Percentiles rank a stretch among this genome's conserved stretches.
Conservation (phyloP, 768 basidiomycete genomes). For the Calocera cornea region DNA sequence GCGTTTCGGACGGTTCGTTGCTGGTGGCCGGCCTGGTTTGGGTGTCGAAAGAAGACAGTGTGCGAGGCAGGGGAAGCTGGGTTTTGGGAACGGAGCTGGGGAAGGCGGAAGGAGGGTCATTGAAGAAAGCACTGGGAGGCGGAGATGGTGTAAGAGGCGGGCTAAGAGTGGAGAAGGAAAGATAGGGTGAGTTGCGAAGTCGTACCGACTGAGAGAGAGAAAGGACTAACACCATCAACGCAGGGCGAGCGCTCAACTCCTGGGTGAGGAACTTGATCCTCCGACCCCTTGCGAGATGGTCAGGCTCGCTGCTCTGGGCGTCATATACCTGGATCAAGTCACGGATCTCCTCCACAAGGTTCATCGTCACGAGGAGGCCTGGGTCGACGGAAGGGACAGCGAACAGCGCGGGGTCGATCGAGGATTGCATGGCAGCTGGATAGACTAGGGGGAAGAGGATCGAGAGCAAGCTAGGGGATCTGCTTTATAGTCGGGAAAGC, state of each 20-base stretch:
- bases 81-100: too few relatives aligned
- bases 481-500: not conserved
- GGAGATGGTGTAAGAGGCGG: not conserved
- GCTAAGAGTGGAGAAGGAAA: not conserved
- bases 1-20: not conserved
- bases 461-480: not conserved
- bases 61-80: not conserved
- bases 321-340: not conserved
- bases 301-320: not conserved
- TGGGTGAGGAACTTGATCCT: not conserved
- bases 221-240: not conserved
- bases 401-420: not conserved
- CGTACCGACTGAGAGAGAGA: not conserved
- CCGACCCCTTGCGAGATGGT: not conserved
- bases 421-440: not conserved
- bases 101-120: not conserved
- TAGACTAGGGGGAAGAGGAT: not conserved
- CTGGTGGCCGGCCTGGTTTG: not conserved
- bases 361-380: not conserved
- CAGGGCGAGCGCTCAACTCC: not conserved
- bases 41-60: not conserved
- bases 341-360: not conserved
- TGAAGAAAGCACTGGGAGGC: not conserved
- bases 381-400: not conserved
- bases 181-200: not conserved